Conservation (phyloP, 306 rosid species). For the Prosopis cineraria region DNA sequence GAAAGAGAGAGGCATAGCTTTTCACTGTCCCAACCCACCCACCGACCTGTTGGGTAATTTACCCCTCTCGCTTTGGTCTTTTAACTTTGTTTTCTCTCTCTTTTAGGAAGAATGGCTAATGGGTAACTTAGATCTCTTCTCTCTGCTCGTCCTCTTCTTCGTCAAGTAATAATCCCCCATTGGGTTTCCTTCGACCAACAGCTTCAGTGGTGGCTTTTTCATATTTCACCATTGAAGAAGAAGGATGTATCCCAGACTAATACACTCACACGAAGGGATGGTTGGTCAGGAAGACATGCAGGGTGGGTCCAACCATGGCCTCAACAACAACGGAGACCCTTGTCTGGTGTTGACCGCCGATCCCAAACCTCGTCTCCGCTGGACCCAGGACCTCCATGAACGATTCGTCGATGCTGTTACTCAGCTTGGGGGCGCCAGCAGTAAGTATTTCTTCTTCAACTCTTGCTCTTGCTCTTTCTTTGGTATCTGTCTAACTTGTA, state of each 20-base stretch:
- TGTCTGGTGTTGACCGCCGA: constrained; percentile 93
- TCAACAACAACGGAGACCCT: constrained; percentile 75
- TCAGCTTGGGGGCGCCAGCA: constrained; percentile 92
- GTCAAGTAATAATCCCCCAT: neutral
- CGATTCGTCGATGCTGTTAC: constrained; percentile 94
- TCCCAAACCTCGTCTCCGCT: constrained; percentile 99
- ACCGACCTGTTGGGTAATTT: neutral
- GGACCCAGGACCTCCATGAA: constrained; percentile 98
- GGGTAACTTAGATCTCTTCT: constrained; percentile 31
- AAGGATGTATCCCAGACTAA: constrained; percentile 72
- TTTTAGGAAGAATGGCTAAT: constrained; percentile 27
- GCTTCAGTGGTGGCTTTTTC: neutral
- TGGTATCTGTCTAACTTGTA: neutral
- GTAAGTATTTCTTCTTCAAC: constrained; percentile 42
- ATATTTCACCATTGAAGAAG: neutral
- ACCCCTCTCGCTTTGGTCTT: neutral
- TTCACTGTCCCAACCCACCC: constrained; percentile 7
- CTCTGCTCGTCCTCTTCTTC: neutral
- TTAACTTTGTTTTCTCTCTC: neutral
- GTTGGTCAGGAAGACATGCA: constrained; percentile 62
- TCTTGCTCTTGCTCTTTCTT: neutral
- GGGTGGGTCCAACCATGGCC: constrained; percentile 38
- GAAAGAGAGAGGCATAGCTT: neutral
- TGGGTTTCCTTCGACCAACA: neutral
- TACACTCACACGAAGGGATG: constrained; percentile 61